Evolutionary conservation across 2,329 filamentous ascomycete species (phyloP).

Genomic region (Colletotrichum costaricense): DNA sequence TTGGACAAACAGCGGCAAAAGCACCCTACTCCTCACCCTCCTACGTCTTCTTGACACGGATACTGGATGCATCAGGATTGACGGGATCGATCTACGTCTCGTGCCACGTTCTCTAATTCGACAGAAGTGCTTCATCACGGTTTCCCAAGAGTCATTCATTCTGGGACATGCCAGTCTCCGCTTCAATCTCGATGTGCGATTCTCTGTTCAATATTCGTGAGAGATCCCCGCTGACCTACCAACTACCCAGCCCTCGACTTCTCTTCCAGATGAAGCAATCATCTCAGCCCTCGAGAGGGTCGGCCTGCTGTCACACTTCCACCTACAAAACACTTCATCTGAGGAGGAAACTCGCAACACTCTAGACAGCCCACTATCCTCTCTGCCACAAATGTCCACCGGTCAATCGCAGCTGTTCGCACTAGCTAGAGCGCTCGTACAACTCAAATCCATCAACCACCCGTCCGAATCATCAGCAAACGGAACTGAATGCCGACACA

Average conservation of each 20-base stretch:
- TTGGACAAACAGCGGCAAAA: slow-evolving; percentile 12
- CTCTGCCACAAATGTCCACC: slow-evolving; percentile 20
- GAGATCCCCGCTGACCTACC: neutral
- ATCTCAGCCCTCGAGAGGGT: neutral
- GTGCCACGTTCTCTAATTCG: slow-evolving; percentile 5
- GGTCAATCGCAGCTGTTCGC: slow-evolving; percentile 14
- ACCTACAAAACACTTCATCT: neutral
- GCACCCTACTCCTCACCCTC: slow-evolving; percentile 6
- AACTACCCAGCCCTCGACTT: neutral
- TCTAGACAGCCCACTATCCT: neutral
- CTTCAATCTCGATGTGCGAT: slow-evolving; percentile 19
- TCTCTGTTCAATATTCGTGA: neutral
- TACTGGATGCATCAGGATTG: neutral
- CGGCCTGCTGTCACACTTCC: neutral
- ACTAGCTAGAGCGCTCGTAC: slow-evolving; percentile 11
- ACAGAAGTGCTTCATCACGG: slow-evolving; percentile 17
- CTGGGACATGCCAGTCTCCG: slow-evolving; percentile 18
- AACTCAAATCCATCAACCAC: neutral
- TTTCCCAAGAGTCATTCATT: slow-evolving; percentile 6
- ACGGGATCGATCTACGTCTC: slow-evolving; percentile 13
- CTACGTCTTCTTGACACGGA: slow-evolving; percentile 4
- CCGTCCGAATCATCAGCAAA: neutral
- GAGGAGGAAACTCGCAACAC: neutral
- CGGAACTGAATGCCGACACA: neutral
- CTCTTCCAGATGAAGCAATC: neutral